Conservation (phyloP, 306 rosid species). For the Gillenia trifoliata region DNA sequence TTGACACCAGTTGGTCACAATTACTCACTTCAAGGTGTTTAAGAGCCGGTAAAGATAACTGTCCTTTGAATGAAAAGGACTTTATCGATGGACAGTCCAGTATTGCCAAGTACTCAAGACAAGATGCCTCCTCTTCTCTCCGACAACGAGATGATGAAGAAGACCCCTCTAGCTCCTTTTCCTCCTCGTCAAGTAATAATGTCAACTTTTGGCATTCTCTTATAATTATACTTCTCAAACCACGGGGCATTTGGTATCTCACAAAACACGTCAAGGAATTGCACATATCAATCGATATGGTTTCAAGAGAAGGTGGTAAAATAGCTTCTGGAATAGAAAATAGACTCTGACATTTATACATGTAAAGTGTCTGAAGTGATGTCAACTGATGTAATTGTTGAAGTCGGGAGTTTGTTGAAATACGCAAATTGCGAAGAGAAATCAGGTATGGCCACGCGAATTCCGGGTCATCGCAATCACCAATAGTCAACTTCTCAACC, state of each 20-base stretch:
- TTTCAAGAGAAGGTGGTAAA: neutral
- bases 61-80: slow-evolving; percentile 23
- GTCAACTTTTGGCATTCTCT: neutral
- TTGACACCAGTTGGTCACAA: slow-evolving; percentile 27
- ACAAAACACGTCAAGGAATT: neutral
- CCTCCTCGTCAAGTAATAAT: neutral
- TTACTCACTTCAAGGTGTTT: neutral
- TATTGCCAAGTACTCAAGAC: slow-evolving; percentile 22
- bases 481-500: neutral
- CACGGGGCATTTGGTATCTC: neutral
- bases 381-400: neutral
- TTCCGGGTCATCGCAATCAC: neutral
- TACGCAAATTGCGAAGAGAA: neutral
- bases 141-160: neutral
- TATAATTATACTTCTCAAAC: neutral
- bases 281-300: neutral
- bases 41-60: slow-evolving; percentile 14
- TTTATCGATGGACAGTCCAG: slow-evolving; percentile 27
- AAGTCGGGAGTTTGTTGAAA: neutral
- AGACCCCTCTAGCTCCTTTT: neutral
- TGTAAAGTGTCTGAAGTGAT: neutral
- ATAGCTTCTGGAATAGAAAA: neutral
- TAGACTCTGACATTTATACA: neutral
- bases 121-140: neutral
- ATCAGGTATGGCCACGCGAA: neutral